Base-by-base conservation (phyloP, 495 filamentous ascomycete species). In the Beverwykella pulmonaria region DNA sequence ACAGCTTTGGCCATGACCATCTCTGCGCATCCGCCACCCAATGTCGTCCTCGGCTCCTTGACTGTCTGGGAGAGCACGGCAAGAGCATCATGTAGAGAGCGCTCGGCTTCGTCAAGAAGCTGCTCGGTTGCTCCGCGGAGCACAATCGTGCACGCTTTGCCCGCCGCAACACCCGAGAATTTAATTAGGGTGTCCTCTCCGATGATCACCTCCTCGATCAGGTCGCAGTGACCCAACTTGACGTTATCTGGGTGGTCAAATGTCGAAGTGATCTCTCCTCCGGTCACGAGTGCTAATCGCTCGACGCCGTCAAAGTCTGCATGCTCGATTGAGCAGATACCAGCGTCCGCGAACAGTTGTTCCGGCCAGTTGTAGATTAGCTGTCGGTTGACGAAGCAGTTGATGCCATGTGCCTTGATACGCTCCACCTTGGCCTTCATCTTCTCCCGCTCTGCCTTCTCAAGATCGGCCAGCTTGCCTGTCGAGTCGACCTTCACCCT, bases 321-420 rank as follows among this genome's bases (percentile, higher is more conserved):
- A 76, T 98, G 94, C 82, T 98, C 94, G 71, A 98, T 98, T 17
- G 93, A 96, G 81, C 95, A 87, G 78, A 98, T 98, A 55, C 94
- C 95, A 10, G 92, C 93, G 76, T 98, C 94, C 25, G 93, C 90
- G 76, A 98, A 98, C 53, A 98, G 89, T 79, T 98, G 95, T 77
- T 98, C 94, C 34, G 94, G 94, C 93, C 94, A 98, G 84, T 98
- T 98, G 84, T 98, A 98, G 79, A 98, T 98, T 49, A 98, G 85
- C 75, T 98, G 94, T 65, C 94, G 84, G 83, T 98, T 98, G 75
- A 98, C 95, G 80, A 98, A 98, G 82, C 95, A 98, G 84, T 98
- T 98, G 81, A 98, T 97, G 44, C 94, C 94, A 73, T 98, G 95
- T 34, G 92, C 86, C 86, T 98, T 98, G 82, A 98, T 98, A 74